Evolutionary conservation across 768 basidiomycete genomes (phyloP), one percentile per base, ranked within the genome.

Genomic region (Amanita pseudoporphyria): DNA sequence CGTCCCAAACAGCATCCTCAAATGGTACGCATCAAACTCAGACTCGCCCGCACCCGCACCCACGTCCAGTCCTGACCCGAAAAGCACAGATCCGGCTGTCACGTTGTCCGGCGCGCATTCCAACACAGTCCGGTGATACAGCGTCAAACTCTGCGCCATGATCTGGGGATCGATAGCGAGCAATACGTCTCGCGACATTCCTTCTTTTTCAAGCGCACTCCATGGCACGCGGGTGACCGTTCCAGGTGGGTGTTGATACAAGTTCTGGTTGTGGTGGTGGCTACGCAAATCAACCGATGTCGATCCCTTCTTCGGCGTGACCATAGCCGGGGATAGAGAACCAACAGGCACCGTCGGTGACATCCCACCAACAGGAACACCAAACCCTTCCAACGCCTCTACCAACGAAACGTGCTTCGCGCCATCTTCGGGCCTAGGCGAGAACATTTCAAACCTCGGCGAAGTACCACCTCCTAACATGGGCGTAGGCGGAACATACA

Each of bases 151-250:
- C 45, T 69, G 68, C 1, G 85, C 81, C 19, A 90, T 61, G 14
- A 81, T 53, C 45, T 73, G 67, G 5, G 77, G 73, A 54, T 87
- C 84, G n/a, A 87, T 65, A 14, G 70, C 58, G 10, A 83, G 70
- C 41, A 91, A 70, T 6, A 84, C 68, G 22, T 84, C 82, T 14
- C 79, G 70, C 10, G 84, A 80, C 10, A 91, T 69, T 0, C 86
- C 87, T 53, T 83, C 82, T 39, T 72, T 71, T 9, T 79, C 71
- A 10, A 89, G 68, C 16, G 71, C 68, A 1, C 65, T 57, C 72
- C 80, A 81, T 3, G 82, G 68, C 28, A 67, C 68, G 14, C 58
- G 58, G 38, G 36, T 58, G 7, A 37, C 18, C 36, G 6, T 10
- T 3, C 22, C 47, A 24, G 9, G 31, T n/a, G 45, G 16, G 32